A percentile compares a stretch with the other conserved stretches of the same genome.
phyloP scores from a whole-genome alignment of 2,329 filamentous ascomycete genomes.

The Domatiomyces globalis region DNA sequence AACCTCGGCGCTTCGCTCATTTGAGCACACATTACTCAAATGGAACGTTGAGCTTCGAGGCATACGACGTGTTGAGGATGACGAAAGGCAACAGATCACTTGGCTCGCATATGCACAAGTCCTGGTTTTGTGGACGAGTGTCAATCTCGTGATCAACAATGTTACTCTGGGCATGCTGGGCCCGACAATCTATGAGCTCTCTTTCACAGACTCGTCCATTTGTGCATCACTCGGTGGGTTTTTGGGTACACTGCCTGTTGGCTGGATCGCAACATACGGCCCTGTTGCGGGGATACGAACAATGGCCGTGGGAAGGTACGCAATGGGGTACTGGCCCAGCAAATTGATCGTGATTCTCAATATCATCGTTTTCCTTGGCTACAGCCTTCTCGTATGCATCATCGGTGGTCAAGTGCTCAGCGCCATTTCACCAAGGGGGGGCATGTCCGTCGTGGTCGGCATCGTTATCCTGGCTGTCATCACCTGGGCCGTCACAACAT shows the following conservation, averaged over 20 bases:
- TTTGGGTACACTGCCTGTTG: constrained; percentile 40
- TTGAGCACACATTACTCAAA: constrained; percentile 29
- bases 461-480: constrained; percentile 52
- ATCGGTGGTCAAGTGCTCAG: constrained; percentile 55
- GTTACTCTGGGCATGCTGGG: constrained; percentile 51
- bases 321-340: constrained; percentile 52
- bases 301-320: constrained; percentile 46
- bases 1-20: constrained; percentile 8
- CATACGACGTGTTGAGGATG: constrained; percentile 42
- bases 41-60: constrained; percentile 44
- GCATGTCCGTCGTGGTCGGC: constrained; percentile 49
- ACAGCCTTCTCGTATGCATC: constrained; percentile 45
- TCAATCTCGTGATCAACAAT: constrained; percentile 50
- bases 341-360: constrained; percentile 51
- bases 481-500: constrained; percentile 50
- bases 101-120: constrained; percentile 40
- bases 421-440: constrained; percentile 45
- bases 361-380: constrained; percentile 48
- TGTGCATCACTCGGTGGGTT: constrained; percentile 45
- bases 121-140: constrained; percentile 45
- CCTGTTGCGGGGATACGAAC: constrained; percentile 48
- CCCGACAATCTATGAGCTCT: constrained; percentile 43
- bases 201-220: constrained; percentile 43
- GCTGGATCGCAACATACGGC: constrained; percentile 50
- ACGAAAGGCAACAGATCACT: constrained; percentile 40